Percentiles rank a stretch among this genome's conserved stretches.
Conservation (phyloP, 495 filamentous ascomycete genomes). For the Achaetomiella virescens region DNA sequence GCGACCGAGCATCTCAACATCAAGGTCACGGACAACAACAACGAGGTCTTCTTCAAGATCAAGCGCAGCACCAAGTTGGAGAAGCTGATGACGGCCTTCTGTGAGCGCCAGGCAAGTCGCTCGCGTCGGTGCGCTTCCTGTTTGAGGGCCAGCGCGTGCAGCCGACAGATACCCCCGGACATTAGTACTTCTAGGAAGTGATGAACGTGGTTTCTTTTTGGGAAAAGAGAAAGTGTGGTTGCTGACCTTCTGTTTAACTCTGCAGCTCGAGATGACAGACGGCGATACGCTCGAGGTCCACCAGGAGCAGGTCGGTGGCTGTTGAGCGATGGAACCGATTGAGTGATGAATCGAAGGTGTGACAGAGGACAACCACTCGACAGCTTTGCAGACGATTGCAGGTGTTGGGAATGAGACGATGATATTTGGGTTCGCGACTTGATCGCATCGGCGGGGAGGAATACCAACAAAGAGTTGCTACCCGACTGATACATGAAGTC, state of each 20-base stretch:
- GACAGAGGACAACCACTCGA: not conserved
- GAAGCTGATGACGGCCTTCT: slow-evolving; percentile 99
- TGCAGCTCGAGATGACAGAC: slow-evolving; percentile 93
- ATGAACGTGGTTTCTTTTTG: too few relatives aligned
- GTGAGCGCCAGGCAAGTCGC: slow-evolving; percentile 85
- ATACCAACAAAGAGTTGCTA: not conserved
- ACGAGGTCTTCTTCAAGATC: slow-evolving; percentile 99
- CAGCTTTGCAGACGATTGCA: too few relatives aligned
- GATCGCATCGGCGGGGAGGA: not conserved
- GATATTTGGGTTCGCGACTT: not conserved
- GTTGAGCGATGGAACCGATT: slow-evolving; percentile 11
- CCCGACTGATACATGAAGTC: not conserved
- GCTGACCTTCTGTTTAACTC: not conserved
- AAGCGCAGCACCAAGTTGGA: slow-evolving; percentile 93
- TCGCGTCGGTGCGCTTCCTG: slow-evolving; percentile 81
- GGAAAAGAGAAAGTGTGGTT: not conserved
- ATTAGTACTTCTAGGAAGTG: too few relatives aligned
- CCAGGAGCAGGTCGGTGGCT: slow-evolving; percentile 92
- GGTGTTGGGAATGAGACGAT: not conserved
- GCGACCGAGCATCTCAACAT: slow-evolving; percentile 97
- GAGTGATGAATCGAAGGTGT: not conserved
- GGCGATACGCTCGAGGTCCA: slow-evolving; percentile 97
- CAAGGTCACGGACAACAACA: slow-evolving; percentile 99
- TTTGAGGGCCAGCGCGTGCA: slow-evolving; percentile 93
- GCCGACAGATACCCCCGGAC: slow-evolving; percentile 81